Conservation (phyloP, 2,329 filamentous ascomycete species). For the Phialophora macrospora region DNA sequence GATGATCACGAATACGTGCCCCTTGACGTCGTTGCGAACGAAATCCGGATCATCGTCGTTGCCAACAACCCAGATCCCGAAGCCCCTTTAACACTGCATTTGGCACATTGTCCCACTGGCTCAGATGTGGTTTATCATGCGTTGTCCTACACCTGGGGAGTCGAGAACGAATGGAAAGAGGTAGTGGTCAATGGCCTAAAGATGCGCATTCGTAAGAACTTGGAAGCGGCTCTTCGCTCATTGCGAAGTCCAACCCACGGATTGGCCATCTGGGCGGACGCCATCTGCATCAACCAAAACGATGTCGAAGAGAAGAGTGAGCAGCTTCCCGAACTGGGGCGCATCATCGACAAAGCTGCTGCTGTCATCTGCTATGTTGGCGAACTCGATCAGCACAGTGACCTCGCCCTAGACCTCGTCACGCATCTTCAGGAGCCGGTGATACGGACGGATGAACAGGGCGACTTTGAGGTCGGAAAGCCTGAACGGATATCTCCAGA, state of each 20-base stretch:
- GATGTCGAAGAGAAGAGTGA: conserved; percentile 25
- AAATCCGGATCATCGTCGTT: conserved; percentile 15
- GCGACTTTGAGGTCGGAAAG: conserved; percentile 8
- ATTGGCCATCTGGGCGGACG: conserved; percentile 30
- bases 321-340: conserved; percentile 28
- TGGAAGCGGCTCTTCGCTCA: conserved; percentile 9
- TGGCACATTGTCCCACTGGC: conserved; percentile 10
- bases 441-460: conserved; percentile 7
- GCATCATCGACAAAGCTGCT: conserved; percentile 24
- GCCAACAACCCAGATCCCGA: background rate
- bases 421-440: conserved; percentile 20
- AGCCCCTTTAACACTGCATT: conserved; percentile 3
- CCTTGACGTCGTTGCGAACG: conserved; percentile 10
- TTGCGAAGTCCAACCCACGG: background rate
- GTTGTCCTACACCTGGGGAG: conserved; percentile 14
- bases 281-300: conserved; percentile 28
- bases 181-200: conserved; percentile 7
- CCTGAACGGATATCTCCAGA: conserved; percentile 17
- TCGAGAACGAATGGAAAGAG: background rate
- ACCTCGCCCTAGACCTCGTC: conserved; percentile 26
- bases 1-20: conserved; percentile 15
- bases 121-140: conserved; percentile 14
- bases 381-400: conserved; percentile 22
- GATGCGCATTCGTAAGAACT: conserved; percentile 14
- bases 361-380: conserved; percentile 33